Evolutionary conservation across 176 grass and related monocot species (phyloP).

Genomic region (Aechmea fasciata): DNA sequence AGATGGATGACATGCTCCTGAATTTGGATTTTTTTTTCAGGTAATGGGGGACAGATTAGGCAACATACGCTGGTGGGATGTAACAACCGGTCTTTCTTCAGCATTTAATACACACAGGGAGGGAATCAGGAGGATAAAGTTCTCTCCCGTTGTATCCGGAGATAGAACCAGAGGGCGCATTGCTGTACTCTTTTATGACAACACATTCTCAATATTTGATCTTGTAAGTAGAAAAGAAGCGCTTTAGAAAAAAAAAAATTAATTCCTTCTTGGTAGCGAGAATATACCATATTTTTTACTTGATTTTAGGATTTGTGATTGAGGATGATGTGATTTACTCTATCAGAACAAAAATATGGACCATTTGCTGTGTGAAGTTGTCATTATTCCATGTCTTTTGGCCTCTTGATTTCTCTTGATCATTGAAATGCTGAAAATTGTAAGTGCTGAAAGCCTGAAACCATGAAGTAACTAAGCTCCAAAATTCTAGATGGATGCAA

Average conservation of each 20-base stretch:
- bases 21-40: slow-evolving; percentile 34
- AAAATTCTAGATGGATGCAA: no score
- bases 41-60: slow-evolving; percentile 96
- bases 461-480: no score
- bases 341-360: no score
- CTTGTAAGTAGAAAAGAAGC: slow-evolving; percentile 54
- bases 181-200: slow-evolving; percentile 90
- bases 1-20: background rate
- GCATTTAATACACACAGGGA: slow-evolving; percentile 98
- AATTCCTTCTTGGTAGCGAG: background rate
- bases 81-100: slow-evolving; percentile 86
- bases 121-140: slow-evolving; percentile 96
- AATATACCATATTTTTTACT: background rate
- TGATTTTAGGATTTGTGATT: background rate
- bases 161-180: slow-evolving; percentile 88
- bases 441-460: no score
- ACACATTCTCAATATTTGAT: slow-evolving; percentile 99
- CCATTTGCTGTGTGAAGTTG: no score
- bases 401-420: no score
- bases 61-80: slow-evolving; percentile 99
- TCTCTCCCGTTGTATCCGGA: slow-evolving; percentile 86
- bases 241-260: background rate
- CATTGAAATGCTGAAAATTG: no score
- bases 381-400: no score
- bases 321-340: no score